Conservation (phyloP, 1,139 yeast species). For the Zygotorulaspora mrakii region DNA sequence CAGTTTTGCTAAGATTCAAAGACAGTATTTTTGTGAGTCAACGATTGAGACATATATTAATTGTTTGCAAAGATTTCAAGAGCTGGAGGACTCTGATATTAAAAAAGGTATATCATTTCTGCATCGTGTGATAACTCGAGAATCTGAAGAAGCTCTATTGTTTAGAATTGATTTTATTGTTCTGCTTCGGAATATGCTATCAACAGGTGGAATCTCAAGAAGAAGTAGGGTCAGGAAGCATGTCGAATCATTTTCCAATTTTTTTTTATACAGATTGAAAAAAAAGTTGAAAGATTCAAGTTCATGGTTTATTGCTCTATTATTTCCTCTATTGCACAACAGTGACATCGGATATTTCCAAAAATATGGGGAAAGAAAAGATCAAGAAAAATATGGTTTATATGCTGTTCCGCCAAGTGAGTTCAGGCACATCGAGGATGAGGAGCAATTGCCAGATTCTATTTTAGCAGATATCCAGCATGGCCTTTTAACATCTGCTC, state of each 20-base stretch:
- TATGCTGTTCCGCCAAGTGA: slow-evolving; percentile 26
- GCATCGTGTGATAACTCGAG: slow-evolving; percentile 65
- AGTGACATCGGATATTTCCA: slow-evolving; percentile 42
- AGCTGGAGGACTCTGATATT: slow-evolving; percentile 57
- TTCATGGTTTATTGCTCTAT: slow-evolving; percentile 58
- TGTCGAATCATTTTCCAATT: slow-evolving; percentile 61
- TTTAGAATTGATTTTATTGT: slow-evolving; percentile 73
- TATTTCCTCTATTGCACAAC: slow-evolving; percentile 61
- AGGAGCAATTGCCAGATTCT: slow-evolving; percentile 24
- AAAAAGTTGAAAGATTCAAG: slow-evolving; percentile 51
- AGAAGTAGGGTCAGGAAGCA: slow-evolving; percentile 47
- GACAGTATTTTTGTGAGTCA: slow-evolving; percentile 40
- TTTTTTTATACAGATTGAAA: slow-evolving; percentile 63
- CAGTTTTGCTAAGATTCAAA: slow-evolving; percentile 48
- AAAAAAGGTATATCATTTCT: slow-evolving; percentile 66
- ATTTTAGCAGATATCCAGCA: slow-evolving; percentile 26
- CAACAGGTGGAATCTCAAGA: slow-evolving; percentile 37
- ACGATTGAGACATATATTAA: slow-evolving; percentile 39
- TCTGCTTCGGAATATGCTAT: slow-evolving; percentile 47
- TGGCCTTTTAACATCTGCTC: slow-evolving; percentile 35
- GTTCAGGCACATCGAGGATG: slow-evolving; percentile 27
- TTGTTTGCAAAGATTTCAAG: slow-evolving; percentile 51
- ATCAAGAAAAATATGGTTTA: slow-evolving; percentile 8
- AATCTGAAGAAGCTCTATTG: slow-evolving; percentile 57
- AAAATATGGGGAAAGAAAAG: slow-evolving; percentile 44